A percentile compares a stretch with the other conserved stretches of the same genome.
phyloP scores from a whole-genome alignment of 192 early-diverging fungal species.

The Umbelopsis isabellina region DNA sequence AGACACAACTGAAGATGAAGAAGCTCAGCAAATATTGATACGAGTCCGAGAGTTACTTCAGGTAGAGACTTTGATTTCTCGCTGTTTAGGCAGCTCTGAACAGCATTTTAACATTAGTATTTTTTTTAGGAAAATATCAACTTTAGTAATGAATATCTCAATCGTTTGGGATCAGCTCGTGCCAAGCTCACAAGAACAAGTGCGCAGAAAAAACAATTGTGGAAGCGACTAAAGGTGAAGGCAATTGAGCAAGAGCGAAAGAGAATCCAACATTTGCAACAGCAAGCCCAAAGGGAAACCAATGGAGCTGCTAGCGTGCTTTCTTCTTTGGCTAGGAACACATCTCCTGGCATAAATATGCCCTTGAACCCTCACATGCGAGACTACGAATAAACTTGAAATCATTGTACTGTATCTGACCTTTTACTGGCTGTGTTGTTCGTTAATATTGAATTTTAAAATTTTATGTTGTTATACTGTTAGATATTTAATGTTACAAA shows the following conservation, averaged over 20 bases:
- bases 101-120: neutral
- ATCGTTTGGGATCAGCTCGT: conserved; percentile 54
- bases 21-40: conserved; percentile 28
- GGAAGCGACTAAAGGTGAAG: conserved; percentile 49
- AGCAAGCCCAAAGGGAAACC: conserved; percentile 13
- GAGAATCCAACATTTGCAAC: conserved; percentile 9
- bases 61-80: conserved; percentile 7
- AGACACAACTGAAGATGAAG: conserved; percentile 23
- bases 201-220: conserved; percentile 54
- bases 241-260: conserved; percentile 35
- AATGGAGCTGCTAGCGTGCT: conserved; percentile 16
- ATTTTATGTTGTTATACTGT: no score
- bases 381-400: neutral
- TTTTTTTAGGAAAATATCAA: conserved; percentile 59
- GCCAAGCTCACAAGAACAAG: conserved; percentile 52
- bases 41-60: conserved; percentile 35
- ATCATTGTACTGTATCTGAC: neutral
- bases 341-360: neutral
- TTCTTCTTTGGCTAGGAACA: conserved; percentile 9
- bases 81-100: conserved; percentile 3
- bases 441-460: neutral
- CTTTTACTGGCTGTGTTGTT: neutral
- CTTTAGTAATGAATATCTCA: conserved; percentile 61
- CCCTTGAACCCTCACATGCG: conserved; percentile 1
- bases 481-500: neutral